Base-by-base conservation (phyloP, 176 grass and related monocot genomes). In the Neostapfia colusana region DNA sequence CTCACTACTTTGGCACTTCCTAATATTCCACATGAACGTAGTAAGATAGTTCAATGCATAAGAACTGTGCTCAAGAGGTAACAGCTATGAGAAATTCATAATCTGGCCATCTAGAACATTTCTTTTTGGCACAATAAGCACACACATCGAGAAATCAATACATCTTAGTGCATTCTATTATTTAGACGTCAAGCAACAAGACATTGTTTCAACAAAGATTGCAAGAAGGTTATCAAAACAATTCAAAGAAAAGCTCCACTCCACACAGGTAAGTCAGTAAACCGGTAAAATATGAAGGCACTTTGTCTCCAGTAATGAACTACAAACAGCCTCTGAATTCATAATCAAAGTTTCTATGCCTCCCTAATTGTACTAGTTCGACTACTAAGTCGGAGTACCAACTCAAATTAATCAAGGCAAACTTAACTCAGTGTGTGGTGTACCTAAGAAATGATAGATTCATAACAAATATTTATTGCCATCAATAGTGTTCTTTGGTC, bases 371-470 rank as follows among this genome's bases (percentile, higher is more conserved):
- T 36, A 38, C 10, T 9, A 73, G 42, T 8, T 41, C 1, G 8
- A 16, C 20, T 25, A 74, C 36, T 67, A 45, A 66, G 64, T 73
- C 13, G 64, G 43, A 42, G 28, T 41, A 56, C 31, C n/a, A 10
- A 36, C 55, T 16, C 12, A 16, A 5, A 49, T 39, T 23, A 44
- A 38, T 37, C 37, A 48, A 45, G 28, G 40, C 15, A 60, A 59
- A 34, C 43, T 27, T 54, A 37, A 74, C 13, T 27, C 57, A 37
- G 15, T 54, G 2, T 31, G 3, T 31, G 31, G 31, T 31, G 25
- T 46, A 55, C 20, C 66, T 59, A 34, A 39, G 38, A 71, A 71
- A 41, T 48, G 10, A 21, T 76, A 40, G 38, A 20, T 77, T 70
- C 5, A 49, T 10, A 67, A 55, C 15, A 13, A 76, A 18, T 21